A percentile compares a stretch with the other conserved stretches of the same genome.
phyloP scores from a whole-genome alignment of 1,284 basidiomycete species.

The Ganoderma lingzhi region DNA sequence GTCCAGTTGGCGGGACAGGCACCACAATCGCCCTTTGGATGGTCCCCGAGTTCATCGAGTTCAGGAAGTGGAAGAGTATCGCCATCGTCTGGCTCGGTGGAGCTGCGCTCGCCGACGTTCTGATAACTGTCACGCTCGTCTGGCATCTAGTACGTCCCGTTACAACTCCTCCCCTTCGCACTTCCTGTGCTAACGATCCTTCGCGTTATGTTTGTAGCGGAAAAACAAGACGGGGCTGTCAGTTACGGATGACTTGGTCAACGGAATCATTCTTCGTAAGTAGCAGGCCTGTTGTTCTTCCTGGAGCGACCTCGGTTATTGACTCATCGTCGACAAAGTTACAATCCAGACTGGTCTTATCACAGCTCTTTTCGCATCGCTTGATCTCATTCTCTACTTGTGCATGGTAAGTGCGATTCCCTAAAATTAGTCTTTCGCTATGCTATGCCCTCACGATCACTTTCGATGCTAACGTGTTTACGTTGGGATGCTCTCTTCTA shows the following conservation, averaged over 20 bases:
- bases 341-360: conserved; percentile 44
- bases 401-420: conserved; percentile 31
- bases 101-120: conserved; percentile 40
- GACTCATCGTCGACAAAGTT: conserved; percentile 29
- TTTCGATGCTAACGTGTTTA: neutral
- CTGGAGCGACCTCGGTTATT: neutral
- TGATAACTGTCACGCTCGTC: conserved; percentile 40
- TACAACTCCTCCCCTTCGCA: neutral
- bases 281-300: neutral
- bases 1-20: conserved; percentile 40
- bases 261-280: conserved; percentile 51
- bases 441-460: neutral
- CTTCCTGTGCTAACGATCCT: no score
- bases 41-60: conserved; percentile 40
- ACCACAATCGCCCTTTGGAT: conserved; percentile 43
- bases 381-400: conserved; percentile 41
- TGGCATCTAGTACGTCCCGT: conserved; percentile 12
- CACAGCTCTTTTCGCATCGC: conserved; percentile 41
- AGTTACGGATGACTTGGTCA: conserved; percentile 42
- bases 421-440: neutral
- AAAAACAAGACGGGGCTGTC: conserved; percentile 47
- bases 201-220: conserved; percentile 39
- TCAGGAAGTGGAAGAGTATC: conserved; percentile 44
- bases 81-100: conserved; percentile 45
- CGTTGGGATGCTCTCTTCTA: conserved; percentile 4